Evolutionary conservation across 805 yeast species (phyloP).

Genomic region (Cyberlindnera lachancei): DNA sequence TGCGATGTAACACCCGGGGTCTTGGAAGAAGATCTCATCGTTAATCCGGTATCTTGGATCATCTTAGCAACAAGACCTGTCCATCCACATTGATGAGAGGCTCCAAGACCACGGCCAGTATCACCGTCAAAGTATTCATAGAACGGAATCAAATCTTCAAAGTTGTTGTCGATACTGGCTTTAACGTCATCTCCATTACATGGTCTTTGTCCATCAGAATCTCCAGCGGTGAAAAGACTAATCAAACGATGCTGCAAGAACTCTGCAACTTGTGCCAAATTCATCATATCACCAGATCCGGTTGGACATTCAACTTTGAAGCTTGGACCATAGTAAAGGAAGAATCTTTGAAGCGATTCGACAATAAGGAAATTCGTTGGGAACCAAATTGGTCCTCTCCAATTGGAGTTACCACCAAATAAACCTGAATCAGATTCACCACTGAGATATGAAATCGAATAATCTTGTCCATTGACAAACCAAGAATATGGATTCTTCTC

Average conservation of each 20-base stretch:
- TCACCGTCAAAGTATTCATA: constrained; percentile 92
- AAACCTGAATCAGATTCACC: constrained; percentile 90
- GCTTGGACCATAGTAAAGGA: constrained; percentile 79
- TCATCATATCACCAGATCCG: constrained; percentile 68
- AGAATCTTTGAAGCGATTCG: constrained; percentile 82
- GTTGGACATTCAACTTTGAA: constrained; percentile 84
- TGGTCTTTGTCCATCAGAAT: constrained; percentile 57
- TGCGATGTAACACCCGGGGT: constrained; percentile 8
- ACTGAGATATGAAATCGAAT: constrained; percentile 66
- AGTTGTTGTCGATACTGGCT: constrained; percentile 58
- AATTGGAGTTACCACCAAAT: constrained; percentile 94
- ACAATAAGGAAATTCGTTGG: constrained; percentile 82
- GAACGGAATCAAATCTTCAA: constrained; percentile 70
- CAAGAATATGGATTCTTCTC: constrained; percentile 77
- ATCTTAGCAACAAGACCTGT: constrained; percentile 87
- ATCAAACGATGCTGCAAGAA: constrained; percentile 82
- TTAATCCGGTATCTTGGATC: constrained; percentile 81
- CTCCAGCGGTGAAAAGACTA: constrained; percentile 64
- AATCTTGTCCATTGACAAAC: constrained; percentile 72
- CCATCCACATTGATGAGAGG: constrained; percentile 96
- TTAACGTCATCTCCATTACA: constrained; percentile 65
- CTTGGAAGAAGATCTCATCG: constrained; percentile 31
- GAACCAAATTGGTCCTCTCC: constrained; percentile 98
- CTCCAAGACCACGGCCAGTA: constrained; percentile 89
- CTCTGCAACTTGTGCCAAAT: constrained; percentile 86